Percentiles rank a stretch among this genome's conserved stretches.
phyloP scores from a whole-genome alignment of 1,284 basidiomycete species.

The Cutaneotrichosporon cavernicola region DNA sequence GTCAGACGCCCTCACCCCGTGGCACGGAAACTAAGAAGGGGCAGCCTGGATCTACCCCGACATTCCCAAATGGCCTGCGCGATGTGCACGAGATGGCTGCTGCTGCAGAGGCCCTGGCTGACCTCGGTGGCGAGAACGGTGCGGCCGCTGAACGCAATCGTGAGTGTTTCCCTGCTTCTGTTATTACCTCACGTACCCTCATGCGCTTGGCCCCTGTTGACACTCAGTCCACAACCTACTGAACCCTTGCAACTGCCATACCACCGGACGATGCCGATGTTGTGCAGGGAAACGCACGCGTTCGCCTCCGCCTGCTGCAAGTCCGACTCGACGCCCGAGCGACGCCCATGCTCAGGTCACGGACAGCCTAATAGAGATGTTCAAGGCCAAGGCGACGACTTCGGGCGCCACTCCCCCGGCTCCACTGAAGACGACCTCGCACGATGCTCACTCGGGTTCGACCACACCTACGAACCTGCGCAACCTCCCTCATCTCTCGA shows the following conservation, averaged over 20 bases:
- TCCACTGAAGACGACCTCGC: neutral
- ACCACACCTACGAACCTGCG: constrained; percentile 17
- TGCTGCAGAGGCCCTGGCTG: constrained; percentile 47
- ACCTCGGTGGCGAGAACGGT: constrained; percentile 31
- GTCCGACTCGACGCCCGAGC: constrained; percentile 1
- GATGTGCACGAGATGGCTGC: constrained; percentile 53
- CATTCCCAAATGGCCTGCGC: constrained; percentile 52
- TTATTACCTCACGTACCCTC: neutral
- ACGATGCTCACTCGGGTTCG: constrained; percentile 18
- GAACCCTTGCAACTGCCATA: constrained; percentile 55
- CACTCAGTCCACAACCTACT: constrained; percentile 39
- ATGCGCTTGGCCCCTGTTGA: constrained; percentile 7
- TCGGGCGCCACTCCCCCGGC: constrained; percentile 1
- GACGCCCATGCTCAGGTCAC: constrained; percentile 23
- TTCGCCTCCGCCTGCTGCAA: constrained; percentile 8
- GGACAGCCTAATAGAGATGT: constrained; percentile 40
- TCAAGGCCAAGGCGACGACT: constrained; percentile 34
- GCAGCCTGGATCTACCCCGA: constrained; percentile 42
- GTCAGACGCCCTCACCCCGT: constrained; percentile 24
- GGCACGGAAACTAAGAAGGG: constrained; percentile 43
- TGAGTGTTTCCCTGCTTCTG: constrained; percentile 27
- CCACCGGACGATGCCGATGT: constrained; percentile 58
- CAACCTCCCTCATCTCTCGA: constrained; percentile 17
- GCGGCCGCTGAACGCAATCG: constrained; percentile 36
- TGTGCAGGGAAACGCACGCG: constrained; percentile 54